These are phyloP conservation scores for Hypoxylon sp. DNA, from an alignment of 2,329 filamentous ascomycete species.

Conservation along the genomic window DNA sequence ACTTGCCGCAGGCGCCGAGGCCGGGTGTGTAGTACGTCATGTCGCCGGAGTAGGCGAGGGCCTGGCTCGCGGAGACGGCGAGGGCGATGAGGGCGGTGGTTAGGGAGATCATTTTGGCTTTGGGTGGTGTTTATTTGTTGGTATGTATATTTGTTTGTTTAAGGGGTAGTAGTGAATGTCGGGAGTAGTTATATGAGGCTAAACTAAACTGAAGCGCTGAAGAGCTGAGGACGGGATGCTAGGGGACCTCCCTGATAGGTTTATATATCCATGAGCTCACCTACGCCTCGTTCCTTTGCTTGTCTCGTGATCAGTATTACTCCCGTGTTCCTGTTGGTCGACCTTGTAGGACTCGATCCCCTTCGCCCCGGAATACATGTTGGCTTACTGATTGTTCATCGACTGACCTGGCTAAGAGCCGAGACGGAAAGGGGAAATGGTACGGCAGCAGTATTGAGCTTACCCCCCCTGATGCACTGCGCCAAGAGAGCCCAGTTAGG, in stretches of 20 bases:
- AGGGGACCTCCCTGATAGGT: neutral
- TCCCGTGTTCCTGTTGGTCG: neutral
- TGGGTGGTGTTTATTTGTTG: neutral
- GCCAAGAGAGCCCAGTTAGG: neutral
- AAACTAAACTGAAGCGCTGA: neutral
- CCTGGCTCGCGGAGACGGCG: constrained; percentile 20
- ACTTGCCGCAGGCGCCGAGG: constrained; percentile 43
- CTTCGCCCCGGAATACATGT: constrained; percentile 1
- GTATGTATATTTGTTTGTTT: neutral
- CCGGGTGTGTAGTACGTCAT: constrained; percentile 47
- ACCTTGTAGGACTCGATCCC: constrained; percentile 3
- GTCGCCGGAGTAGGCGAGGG: constrained; percentile 42
- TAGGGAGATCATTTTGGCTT: constrained; percentile 32
- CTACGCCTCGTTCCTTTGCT: neutral
- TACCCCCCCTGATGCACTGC: constrained; percentile 2
- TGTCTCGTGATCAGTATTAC: neutral
- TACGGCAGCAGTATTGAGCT: constrained; percentile 9
- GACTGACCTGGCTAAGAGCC: neutral
- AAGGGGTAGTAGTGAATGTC: neutral
- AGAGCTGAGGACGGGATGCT: neutral
- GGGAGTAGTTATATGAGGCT: neutral
- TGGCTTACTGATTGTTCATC: constrained; percentile 12
- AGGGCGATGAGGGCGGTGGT: constrained; percentile 31
- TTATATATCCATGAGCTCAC: constrained; percentile 14
- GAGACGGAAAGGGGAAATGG: constrained; percentile 19